Evolutionary conservation across 352 stramenopile genomes (phyloP).

Genomic region (Globisporangium rhizosaccharum): DNA sequence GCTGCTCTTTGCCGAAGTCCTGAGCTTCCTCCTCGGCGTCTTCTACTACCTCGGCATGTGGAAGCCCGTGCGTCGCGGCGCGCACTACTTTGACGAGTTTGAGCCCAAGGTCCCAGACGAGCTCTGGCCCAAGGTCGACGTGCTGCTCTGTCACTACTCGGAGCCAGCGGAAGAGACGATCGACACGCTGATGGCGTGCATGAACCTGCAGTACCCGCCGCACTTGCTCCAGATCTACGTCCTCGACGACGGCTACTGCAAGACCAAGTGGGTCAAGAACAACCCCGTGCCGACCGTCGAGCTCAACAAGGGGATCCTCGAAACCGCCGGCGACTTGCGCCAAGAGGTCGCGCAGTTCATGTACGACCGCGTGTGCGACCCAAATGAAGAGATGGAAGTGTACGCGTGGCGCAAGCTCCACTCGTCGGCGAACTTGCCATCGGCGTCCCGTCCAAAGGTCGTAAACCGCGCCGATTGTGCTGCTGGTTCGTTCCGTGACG

Average conservation of each 20-base stretch:
- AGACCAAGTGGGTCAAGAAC: slow-evolving; percentile 74
- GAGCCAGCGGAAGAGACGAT: slow-evolving; percentile 84
- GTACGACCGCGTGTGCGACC: slow-evolving; percentile 83
- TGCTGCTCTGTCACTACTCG: slow-evolving; percentile 77
- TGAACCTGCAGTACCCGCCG: slow-evolving; percentile 85
- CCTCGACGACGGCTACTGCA: slow-evolving; percentile 82
- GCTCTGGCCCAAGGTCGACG: slow-evolving; percentile 80
- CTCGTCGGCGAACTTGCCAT: slow-evolving; percentile 76
- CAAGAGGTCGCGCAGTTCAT: slow-evolving; percentile 87
- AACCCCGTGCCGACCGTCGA: slow-evolving; percentile 46
- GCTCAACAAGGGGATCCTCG: slow-evolving; percentile 23
- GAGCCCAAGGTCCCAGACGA: slow-evolving; percentile 76
- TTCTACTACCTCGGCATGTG: slow-evolving; percentile 89
- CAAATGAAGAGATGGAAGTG: slow-evolving; percentile 84
- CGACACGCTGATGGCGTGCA: slow-evolving; percentile 81
- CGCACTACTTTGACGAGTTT: slow-evolving; percentile 87
- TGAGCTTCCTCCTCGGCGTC: slow-evolving; percentile 62
- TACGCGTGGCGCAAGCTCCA: slow-evolving; percentile 85
- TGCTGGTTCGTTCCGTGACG: slow-evolving; percentile 76
- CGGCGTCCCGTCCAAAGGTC: slow-evolving; percentile 57
- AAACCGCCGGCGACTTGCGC: slow-evolving; percentile 73
- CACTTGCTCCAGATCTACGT: slow-evolving; percentile 85
- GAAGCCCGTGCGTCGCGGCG: slow-evolving; percentile 81
- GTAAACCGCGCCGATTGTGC: slow-evolving; percentile 74
- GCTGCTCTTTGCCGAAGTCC: slow-evolving; percentile 53